Evolutionary conservation across 345 rosid genomes (phyloP).

Genomic region (Linum lewisii): DNA sequence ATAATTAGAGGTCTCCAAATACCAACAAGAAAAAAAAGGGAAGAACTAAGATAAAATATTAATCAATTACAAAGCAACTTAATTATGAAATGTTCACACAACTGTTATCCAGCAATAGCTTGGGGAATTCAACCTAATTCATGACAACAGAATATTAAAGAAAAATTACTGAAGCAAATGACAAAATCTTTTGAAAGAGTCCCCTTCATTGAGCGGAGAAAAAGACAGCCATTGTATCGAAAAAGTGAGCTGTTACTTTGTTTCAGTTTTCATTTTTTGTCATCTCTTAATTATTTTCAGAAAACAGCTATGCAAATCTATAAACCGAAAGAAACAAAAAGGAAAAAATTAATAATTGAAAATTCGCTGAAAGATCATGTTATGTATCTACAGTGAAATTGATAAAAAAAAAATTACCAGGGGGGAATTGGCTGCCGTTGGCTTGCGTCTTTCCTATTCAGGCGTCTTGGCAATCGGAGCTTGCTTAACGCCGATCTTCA

Average conservation of each 20-base stretch:
- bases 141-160: slow-evolving; percentile 12
- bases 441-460: no score
- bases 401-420: no score
- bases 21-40: not conserved
- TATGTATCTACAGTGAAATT: no score
- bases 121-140: not conserved
- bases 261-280: slow-evolving; percentile 11
- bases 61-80: not conserved
- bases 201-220: slow-evolving; percentile 11
- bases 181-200: slow-evolving; percentile 5
- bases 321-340: not conserved
- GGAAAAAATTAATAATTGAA: not conserved
- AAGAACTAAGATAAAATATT: no score
- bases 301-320: not conserved
- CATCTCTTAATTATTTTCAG: not conserved
- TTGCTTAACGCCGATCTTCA: no score
- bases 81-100: no score
- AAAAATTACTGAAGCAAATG: slow-evolving; percentile 17
- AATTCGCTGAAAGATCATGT: not conserved
- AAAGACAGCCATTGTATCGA: slow-evolving; percentile 31
- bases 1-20: not conserved
- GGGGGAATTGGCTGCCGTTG: no score
- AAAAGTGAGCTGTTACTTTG: slow-evolving; percentile 33
- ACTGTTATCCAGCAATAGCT: not conserved
- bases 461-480: no score